phyloP scores from a whole-genome alignment of 805 yeast species.

The Starmerella apis region DNA sequence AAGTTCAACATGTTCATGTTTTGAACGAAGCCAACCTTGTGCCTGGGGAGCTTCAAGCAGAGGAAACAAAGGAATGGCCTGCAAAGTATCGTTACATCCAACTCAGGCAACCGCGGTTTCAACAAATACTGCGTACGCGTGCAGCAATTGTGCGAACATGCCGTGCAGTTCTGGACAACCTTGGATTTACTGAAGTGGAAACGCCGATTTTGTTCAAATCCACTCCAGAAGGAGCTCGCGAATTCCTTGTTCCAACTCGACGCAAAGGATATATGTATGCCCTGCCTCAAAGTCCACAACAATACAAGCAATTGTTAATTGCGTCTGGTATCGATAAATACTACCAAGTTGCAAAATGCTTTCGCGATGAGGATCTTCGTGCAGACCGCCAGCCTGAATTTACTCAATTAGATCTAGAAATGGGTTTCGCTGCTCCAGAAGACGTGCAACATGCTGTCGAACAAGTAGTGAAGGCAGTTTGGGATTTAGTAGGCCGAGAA shows the following conservation, averaged over 20 bases:
- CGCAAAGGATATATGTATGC: conserved; percentile 59
- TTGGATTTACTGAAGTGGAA: conserved; percentile 68
- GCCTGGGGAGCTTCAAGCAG: conserved; percentile 49
- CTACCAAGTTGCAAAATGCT: conserved; percentile 87
- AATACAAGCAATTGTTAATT: conserved; percentile 88
- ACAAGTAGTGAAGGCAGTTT: conserved; percentile 42
- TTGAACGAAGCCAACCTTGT: conserved; percentile 54
- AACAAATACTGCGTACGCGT: conserved; percentile 25
- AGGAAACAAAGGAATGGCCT: conserved; percentile 53
- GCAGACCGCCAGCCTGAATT: conserved; percentile 96
- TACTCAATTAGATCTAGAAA: conserved; percentile 92
- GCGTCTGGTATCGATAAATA: conserved; percentile 83
- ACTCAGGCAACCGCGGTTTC: conserved; percentile 41
- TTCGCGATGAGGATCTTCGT: conserved; percentile 90
- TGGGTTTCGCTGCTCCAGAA: conserved; percentile 63
- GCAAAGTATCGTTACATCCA: conserved; percentile 75
- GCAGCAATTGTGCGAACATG: conserved; percentile 34
- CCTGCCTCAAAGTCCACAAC: conserved; percentile 95
- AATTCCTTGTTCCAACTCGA: conserved; percentile 87
- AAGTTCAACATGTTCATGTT: conserved; percentile 41
- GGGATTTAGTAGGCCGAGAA: conserved; percentile 40
- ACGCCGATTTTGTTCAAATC: conserved; percentile 89
- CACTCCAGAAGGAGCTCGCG: conserved; percentile 97
- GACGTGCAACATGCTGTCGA: conserved; percentile 63
- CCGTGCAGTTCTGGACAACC: conserved; percentile 32